Conservation (phyloP, 164 flowering plant species). For the Macadamia integrifolia region DNA sequence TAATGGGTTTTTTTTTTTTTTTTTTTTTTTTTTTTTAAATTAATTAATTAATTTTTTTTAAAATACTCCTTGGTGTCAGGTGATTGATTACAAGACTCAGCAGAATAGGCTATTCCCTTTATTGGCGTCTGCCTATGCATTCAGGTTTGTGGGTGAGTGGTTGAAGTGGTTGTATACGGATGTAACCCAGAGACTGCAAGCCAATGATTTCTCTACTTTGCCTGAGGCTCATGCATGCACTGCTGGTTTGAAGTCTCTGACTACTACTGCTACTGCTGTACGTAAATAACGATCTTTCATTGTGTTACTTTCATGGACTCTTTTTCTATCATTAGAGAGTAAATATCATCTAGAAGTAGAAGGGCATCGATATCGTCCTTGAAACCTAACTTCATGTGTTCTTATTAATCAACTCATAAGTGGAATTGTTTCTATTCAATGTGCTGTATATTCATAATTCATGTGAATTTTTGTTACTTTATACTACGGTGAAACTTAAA, state of each 20-base stretch:
- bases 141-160: constrained; percentile 96
- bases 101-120: constrained; percentile 94
- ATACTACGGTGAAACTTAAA: no score
- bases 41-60: not conserved
- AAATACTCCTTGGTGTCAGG: constrained; percentile 35
- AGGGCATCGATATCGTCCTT: no score
- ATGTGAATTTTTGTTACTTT: no score
- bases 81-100: constrained; percentile 97
- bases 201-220: constrained; percentile 85
- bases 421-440: not conserved
- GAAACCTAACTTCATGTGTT: not conserved
- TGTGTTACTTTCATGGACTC: not conserved
- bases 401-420: not conserved
- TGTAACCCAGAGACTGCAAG: constrained; percentile 78
- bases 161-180: constrained; percentile 88
- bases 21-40: no score
- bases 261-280: constrained; percentile 91
- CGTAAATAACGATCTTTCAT: constrained; percentile 12
- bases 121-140: constrained; percentile 97
- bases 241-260: constrained; percentile 98
- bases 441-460: no score
- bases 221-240: constrained; percentile 99
- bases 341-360: no score
- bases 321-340: no score
- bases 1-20: not conserved